Percentiles rank a stretch among this genome's conserved stretches.
phyloP scores from a whole-genome alignment of 148 eudicot genomes.

The Chenopodium quinoa region DNA sequence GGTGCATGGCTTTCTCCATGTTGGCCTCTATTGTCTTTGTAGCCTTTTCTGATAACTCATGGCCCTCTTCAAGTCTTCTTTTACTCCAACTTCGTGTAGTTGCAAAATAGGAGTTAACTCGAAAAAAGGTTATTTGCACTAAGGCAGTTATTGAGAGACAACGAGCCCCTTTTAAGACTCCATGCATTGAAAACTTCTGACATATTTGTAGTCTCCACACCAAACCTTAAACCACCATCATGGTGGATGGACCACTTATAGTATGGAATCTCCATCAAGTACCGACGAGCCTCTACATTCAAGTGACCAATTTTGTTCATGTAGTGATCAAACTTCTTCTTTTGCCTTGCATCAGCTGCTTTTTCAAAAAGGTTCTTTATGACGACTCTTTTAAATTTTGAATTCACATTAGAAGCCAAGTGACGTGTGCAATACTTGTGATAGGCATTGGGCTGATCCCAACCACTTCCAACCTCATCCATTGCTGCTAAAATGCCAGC shows the following conservation, averaged over 20 bases:
- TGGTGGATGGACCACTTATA: constrained; percentile 5
- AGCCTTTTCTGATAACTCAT: neutral
- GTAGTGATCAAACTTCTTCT: neutral
- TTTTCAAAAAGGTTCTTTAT: neutral
- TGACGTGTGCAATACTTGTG: too few species aligned
- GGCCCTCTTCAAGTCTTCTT: neutral
- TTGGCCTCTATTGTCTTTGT: too few species aligned
- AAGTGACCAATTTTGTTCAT: neutral
- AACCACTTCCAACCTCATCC: too few species aligned
- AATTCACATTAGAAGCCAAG: too few species aligned
- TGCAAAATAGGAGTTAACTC: neutral
- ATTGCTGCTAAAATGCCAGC: too few species aligned
- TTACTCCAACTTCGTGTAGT: neutral
- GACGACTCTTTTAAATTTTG: neutral
- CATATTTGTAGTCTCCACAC: constrained; percentile 8
- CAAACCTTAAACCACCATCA: constrained; percentile 6
- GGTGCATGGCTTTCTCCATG: too few species aligned
- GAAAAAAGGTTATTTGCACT: neutral
- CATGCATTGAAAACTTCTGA: neutral
- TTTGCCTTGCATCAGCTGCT: neutral
- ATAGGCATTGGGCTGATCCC: too few species aligned
- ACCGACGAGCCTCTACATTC: neutral
- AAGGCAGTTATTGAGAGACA: neutral
- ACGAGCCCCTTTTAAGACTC: neutral
- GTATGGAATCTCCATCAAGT: neutral